Evolutionary conservation across 75 land plant species (phyloP), one percentile per base, ranked within the genome.

Genomic region (Picea sitchensis): DNA sequence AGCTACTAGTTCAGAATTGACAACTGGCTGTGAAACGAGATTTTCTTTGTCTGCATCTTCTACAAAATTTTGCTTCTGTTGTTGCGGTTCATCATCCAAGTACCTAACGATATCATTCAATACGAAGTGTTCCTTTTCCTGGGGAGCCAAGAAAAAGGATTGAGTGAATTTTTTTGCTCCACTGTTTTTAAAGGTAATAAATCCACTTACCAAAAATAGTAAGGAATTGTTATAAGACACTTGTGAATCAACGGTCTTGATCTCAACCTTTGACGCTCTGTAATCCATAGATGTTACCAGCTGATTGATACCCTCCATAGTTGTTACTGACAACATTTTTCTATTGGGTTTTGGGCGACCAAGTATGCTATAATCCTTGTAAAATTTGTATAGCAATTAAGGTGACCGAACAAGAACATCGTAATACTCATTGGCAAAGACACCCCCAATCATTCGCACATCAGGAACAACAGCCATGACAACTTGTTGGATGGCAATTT

Each of bases 341-440:
- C 96, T 92, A 82, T 76, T 74, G 7, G 84, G 18, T 59, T 83
- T 85, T 38, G 92, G 90, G 38, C 94, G 80, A 71, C 93, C 86
- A 11, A 94, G 83, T 61, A 75, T 74, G 84, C 94, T 94, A 9
- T 78, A 81, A 68, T 92, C 96, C 30, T 91, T 90, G 77, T 94
- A 94, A 80, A 94, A 94, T 61, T 83, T 77, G 75, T 88, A 83
- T 41, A 92, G 88, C 68, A 78, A 72, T 59, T 88, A 85, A 6
- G 96, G 96, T 5, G 88, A 85, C 13, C 81, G 83, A 63, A 90
- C 90, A 34, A 94, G 91, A 44, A 90, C 85, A 59, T 83, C 85
- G 85, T 94, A 94, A 69, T 94, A 94, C 72, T 94, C 91, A 73
- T 84, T 87, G 73, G 92, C 94, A 82, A 94, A 94, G 5, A 91